Evolutionary conservation across 352 stramenopile genomes (phyloP).

Genomic region (Globisporangium nagaii): DNA sequence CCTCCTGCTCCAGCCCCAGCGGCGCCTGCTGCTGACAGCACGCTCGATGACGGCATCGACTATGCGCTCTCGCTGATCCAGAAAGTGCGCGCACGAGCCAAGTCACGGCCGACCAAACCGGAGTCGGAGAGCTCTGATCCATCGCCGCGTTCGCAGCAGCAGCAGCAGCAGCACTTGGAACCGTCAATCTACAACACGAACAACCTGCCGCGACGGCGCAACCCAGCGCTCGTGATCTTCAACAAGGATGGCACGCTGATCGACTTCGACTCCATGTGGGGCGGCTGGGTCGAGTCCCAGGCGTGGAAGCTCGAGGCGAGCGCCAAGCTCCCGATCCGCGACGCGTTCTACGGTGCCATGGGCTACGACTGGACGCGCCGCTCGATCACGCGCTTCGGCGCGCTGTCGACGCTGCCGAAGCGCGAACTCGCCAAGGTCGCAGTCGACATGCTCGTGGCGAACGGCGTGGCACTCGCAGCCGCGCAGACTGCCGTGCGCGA

Average conservation of each 20-base stretch:
- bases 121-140: background rate
- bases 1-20: too few relatives aligned
- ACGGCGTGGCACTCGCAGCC: constrained; percentile 11
- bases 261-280: constrained; percentile 45
- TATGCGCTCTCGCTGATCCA: background rate
- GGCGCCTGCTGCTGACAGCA: background rate
- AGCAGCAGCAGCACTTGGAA: background rate
- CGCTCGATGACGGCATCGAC: background rate
- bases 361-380: constrained; percentile 26
- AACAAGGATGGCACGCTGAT: constrained; percentile 46
- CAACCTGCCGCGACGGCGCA: constrained; percentile 1
- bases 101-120: background rate
- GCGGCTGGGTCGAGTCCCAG: constrained; percentile 33
- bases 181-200: constrained; percentile 4
- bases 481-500: constrained; percentile 15
- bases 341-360: constrained; percentile 27
- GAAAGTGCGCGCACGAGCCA: background rate
- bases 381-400: constrained; percentile 19
- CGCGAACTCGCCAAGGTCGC: constrained; percentile 20
- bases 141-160: background rate
- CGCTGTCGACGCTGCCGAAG: constrained; percentile 30
- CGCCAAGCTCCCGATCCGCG: constrained; percentile 17
- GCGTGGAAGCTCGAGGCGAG: constrained; percentile 28
- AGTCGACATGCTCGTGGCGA: constrained; percentile 21
- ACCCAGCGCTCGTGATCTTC: constrained; percentile 31